Base-by-base conservation (phyloP, 1,284 basidiomycete species). In the Tylopilus microsporus region DNA sequence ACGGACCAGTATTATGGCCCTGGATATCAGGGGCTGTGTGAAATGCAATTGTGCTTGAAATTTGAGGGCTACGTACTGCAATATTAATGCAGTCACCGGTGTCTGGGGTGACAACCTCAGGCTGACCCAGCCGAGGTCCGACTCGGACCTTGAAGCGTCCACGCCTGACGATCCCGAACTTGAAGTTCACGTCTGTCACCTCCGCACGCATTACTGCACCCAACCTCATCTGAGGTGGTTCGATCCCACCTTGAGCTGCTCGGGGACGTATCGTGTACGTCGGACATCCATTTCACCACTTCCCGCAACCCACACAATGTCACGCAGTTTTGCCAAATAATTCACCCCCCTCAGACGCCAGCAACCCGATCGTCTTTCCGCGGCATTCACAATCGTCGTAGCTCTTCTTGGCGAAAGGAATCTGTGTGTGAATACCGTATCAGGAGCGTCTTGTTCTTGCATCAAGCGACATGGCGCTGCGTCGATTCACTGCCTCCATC, bases 401-500 rank as follows among this genome's bases (percentile, higher is more conserved):
- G 45, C 39, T 54, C 48, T 42, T 47, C 57, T 49, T 56, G 55
- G 42, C 30, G 25, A 42, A 37, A 37, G 25, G 19, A 16, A 52
- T 36, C 58, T 45, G 43, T 25, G 54, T 34, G 56, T 59, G 36
- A 43, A 49, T 47, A 37, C 52, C 59, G 39, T 25, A 57, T 60
- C 41, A 9, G 50, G 60, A 19, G 7, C 30, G 15, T 45, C 49
- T 56, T 47, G 54, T 64, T 64, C 42, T 54, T 37, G 30, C 21
- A 13, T 30, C 53, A 47, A 30, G 1, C 41, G 30, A 37, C 52
- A 86, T 86, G 84, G 75, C 73, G 32, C 67, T 89, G 41, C 80
- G 77, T 62, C 76, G 79, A 49, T 85, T 78, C 67, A 80, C 82
- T 47, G 75, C 71, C 63, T 65, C 75, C 32, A 75, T 88, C 13